Evolutionary conservation across 495 filamentous ascomycete genomes (phyloP).

Genomic region (Oleoguttula mirabilis): DNA sequence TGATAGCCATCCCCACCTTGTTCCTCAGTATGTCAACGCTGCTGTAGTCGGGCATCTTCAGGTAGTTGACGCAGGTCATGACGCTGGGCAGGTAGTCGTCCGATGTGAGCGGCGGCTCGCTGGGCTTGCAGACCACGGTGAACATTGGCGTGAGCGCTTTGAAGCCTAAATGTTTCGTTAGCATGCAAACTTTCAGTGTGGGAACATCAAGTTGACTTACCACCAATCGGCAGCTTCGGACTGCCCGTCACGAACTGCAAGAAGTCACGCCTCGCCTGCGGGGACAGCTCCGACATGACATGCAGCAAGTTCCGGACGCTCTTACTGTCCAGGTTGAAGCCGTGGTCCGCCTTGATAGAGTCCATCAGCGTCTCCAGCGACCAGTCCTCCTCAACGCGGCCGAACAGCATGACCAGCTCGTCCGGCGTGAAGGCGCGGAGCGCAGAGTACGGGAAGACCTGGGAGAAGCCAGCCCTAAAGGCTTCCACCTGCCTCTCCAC

Average conservation of each 20-base stretch:
- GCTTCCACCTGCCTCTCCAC: conserved; percentile 83
- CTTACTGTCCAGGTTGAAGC: conserved; percentile 97
- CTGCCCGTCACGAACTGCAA: conserved; percentile 97
- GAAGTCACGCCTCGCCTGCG: conserved; percentile 77
- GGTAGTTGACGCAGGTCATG: conserved; percentile 99
- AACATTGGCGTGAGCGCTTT: conserved; percentile 94
- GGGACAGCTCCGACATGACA: conserved; percentile 78
- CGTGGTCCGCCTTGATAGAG: conserved; percentile 98
- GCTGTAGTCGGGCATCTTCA: conserved; percentile 95
- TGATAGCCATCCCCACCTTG: conserved; percentile 72
- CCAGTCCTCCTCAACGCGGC: conserved; percentile 92
- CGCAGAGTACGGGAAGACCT: conserved; percentile 91
- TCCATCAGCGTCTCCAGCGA: conserved; percentile 94
- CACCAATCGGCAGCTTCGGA: conserved; percentile 95
- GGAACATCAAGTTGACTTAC: conserved; percentile 39
- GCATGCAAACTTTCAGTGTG: neutral
- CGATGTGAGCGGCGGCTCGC: conserved; percentile 83
- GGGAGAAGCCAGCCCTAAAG: conserved; percentile 83
- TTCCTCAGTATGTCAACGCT: conserved; percentile 60
- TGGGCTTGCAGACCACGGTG: conserved; percentile 96
- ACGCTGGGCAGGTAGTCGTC: conserved; percentile 97
- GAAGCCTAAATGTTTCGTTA: conserved; percentile 55
- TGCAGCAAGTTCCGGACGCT: conserved; percentile 90
- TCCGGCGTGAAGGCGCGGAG: conserved; percentile 90
- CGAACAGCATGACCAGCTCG: conserved; percentile 95